These are phyloP conservation scores for Colletotrichum cuscutae DNA, from an alignment of 2,329 filamentous ascomycete genomes.

Conservation along the genomic window DNA sequence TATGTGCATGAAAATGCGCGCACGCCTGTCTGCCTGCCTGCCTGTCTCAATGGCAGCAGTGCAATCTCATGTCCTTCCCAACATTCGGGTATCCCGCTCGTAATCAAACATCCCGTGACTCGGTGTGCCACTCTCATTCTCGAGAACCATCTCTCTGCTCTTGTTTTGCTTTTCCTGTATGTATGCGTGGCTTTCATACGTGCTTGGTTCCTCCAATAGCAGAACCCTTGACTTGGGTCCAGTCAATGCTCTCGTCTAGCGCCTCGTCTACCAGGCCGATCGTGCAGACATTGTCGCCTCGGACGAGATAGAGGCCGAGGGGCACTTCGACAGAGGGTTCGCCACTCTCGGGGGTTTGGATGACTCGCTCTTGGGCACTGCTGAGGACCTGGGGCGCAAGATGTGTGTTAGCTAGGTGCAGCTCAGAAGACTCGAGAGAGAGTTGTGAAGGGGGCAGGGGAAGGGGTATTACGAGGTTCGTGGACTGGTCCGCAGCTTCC, in stretches of 20 bases:
- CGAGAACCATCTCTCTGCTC: slow-evolving; percentile 4
- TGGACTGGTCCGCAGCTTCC: slow-evolving; percentile 87
- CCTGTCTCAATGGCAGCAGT: slow-evolving; percentile 4
- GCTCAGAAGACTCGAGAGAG: background rate
- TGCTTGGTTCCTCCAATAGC: slow-evolving; percentile 90
- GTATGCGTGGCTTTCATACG: slow-evolving; percentile 43
- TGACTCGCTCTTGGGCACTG: slow-evolving; percentile 88
- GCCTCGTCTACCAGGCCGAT: slow-evolving; percentile 91
- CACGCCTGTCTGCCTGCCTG: background rate
- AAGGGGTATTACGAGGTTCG: slow-evolving; percentile 75
- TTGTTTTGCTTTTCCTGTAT: background rate
- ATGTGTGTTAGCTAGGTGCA: background rate
- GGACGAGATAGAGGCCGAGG: slow-evolving; percentile 89
- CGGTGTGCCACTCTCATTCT: slow-evolving; percentile 26
- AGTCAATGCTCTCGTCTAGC: slow-evolving; percentile 90
- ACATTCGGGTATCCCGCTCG: slow-evolving; percentile 33
- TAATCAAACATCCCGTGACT: slow-evolving; percentile 4
- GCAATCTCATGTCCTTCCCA: slow-evolving; percentile 24
- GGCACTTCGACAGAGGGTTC: slow-evolving; percentile 84
- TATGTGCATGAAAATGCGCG: background rate
- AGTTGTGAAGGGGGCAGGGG: background rate
- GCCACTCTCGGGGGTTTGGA: slow-evolving; percentile 84
- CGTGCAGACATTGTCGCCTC: slow-evolving; percentile 93
- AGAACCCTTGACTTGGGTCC: slow-evolving; percentile 87
- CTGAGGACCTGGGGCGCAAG: slow-evolving; percentile 72